phyloP scores from a whole-genome alignment of 78 protist species.

The Planoprotostelium fungivorum region DNA sequence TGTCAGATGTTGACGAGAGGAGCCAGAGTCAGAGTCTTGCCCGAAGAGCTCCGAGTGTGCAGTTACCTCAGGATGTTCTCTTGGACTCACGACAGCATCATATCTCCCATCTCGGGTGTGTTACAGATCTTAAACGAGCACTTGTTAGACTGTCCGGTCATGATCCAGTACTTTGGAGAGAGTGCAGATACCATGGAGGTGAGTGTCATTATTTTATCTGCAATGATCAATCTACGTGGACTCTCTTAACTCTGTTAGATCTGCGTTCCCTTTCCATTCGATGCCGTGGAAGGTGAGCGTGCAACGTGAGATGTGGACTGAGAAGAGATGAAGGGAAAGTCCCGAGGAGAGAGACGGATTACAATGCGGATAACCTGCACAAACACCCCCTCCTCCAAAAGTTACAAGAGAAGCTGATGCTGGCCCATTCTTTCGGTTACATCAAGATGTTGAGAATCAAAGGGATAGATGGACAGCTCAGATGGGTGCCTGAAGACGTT shows the following conservation, averaged over 20 bases:
- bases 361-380: constrained; percentile 27
- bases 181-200: constrained; percentile 1
- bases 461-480: neutral
- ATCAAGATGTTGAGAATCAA: constrained; percentile 19
- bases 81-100: constrained; percentile 49
- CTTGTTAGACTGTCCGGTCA: constrained; percentile 33
- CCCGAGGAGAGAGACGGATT: constrained; percentile 17
- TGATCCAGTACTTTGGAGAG: constrained; percentile 22
- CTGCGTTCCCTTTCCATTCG: constrained; percentile 37
- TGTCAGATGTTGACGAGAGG: constrained; percentile 60
- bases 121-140: constrained; percentile 44
- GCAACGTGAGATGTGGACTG: neutral
- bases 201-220: neutral
- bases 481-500: constrained; percentile 34
- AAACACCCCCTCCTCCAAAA: constrained; percentile 27
- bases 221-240: neutral
- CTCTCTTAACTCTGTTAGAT: neutral
- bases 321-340: neutral
- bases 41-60: constrained; percentile 30
- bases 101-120: constrained; percentile 17
- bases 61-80: constrained; percentile 20
- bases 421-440: constrained; percentile 38
- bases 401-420: constrained; percentile 13
- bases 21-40: constrained; percentile 50
- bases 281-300: neutral